Evolutionary conservation across 2,329 filamentous ascomycete genomes (phyloP).

Genomic region (Trichoderma guizhouense): DNA sequence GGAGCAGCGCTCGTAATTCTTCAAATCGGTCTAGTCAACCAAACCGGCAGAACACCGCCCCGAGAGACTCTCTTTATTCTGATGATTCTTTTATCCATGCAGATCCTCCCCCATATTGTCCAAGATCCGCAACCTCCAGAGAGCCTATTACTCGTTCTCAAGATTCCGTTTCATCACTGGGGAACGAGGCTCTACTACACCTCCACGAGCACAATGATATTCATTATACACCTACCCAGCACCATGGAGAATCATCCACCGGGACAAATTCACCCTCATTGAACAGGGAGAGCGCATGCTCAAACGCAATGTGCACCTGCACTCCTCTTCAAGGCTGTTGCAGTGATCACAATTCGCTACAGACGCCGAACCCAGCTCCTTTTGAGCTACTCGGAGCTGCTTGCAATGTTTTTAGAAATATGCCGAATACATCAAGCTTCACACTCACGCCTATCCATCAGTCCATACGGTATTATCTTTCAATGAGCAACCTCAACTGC

Average conservation of each 20-base stretch:
- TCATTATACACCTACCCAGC: background rate
- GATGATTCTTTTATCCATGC: background rate
- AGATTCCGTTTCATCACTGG: background rate
- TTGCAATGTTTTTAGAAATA: background rate
- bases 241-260: background rate
- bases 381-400: accelerated
- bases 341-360: background rate
- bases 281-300: background rate
- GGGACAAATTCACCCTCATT: background rate
- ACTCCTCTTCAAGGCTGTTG: background rate
- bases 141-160: background rate
- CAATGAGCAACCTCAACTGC: background rate
- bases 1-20: background rate
- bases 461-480: background rate
- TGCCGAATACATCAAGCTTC: background rate
- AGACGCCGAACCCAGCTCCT: background rate
- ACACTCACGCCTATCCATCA: background rate
- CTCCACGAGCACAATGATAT: background rate
- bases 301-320: background rate
- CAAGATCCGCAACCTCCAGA: background rate
- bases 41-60: background rate
- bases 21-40: background rate
- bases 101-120: background rate
- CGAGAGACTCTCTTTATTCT: background rate
- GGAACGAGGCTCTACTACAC: background rate